A percentile compares a stretch with the other conserved stretches of the same genome.
These are phyloP conservation scores for Ogataea haglerorum DNA, from an alignment of 805 yeast genomes.

Conservation along the genomic window DNA sequence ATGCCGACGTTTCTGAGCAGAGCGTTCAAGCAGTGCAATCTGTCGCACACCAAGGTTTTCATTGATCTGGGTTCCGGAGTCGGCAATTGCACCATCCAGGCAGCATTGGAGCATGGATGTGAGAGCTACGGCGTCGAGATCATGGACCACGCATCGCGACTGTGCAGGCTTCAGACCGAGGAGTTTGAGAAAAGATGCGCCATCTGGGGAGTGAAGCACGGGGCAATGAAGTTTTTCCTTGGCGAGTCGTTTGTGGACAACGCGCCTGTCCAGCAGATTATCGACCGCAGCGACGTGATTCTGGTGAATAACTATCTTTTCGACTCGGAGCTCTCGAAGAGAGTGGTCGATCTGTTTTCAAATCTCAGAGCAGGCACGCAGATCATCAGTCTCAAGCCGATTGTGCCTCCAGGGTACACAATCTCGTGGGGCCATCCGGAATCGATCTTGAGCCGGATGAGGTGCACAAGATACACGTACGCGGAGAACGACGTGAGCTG, in stretches of 20 bases:
- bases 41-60: slow-evolving; percentile 55
- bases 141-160: slow-evolving; percentile 74
- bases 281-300: slow-evolving; percentile 65
- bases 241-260: slow-evolving; percentile 72
- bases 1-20: slow-evolving; percentile 72
- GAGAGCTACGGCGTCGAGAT: slow-evolving; percentile 86
- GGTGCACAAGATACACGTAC: slow-evolving; percentile 60
- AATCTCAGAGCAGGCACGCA: slow-evolving; percentile 70
- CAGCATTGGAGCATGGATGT: slow-evolving; percentile 83
- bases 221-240: slow-evolving; percentile 55
- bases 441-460: slow-evolving; percentile 60
- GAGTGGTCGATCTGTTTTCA: slow-evolving; percentile 59
- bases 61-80: slow-evolving; percentile 94
- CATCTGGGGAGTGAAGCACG: slow-evolving; percentile 61
- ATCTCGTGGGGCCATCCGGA: slow-evolving; percentile 52
- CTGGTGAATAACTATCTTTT: slow-evolving; percentile 82
- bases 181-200: slow-evolving; percentile 58
- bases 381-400: slow-evolving; percentile 73
- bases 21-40: slow-evolving; percentile 57
- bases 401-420: slow-evolving; percentile 72
- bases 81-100: slow-evolving; percentile 87
- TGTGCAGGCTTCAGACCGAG: slow-evolving; percentile 56
- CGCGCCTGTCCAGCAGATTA: slow-evolving; percentile 47
- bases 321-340: slow-evolving; percentile 66
- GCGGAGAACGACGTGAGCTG: slow-evolving; percentile 78